Evolutionary conservation across 2,329 filamentous ascomycete species (phyloP).

Genomic region (Truncatella angustata): DNA sequence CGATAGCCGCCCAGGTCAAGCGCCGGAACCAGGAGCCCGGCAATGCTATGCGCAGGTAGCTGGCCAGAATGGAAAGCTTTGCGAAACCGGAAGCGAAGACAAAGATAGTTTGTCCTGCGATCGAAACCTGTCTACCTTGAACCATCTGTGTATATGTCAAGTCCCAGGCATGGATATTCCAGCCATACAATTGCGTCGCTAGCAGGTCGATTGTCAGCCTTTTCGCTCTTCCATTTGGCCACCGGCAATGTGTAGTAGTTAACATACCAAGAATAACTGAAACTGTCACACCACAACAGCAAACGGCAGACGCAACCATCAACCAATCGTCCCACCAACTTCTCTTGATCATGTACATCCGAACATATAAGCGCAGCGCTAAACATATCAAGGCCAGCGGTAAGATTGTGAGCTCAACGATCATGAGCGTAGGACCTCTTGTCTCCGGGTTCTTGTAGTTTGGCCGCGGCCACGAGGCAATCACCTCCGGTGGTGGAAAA

Average conservation of each 20-base stretch:
- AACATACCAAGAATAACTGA: conserved; percentile 14
- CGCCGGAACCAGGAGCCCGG: conserved; percentile 30
- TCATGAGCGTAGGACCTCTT: conserved; percentile 35
- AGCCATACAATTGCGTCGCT: conserved; percentile 33
- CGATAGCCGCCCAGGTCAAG: conserved; percentile 27
- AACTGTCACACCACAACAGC: conserved; percentile 23
- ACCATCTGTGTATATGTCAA: conserved; percentile 23
- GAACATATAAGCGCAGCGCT: conserved; percentile 35
- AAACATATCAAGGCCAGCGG: conserved; percentile 33
- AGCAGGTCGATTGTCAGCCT: not conserved
- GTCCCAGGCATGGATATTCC: conserved; percentile 38
- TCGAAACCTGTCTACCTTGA: conserved; percentile 34
- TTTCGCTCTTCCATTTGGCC: no score
- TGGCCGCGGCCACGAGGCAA: conserved; percentile 35
- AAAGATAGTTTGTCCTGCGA: conserved; percentile 39
- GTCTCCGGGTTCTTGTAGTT: conserved; percentile 36
- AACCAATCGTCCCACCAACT: conserved; percentile 39
- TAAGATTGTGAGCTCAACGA: conserved; percentile 34
- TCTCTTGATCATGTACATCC: conserved; percentile 30
- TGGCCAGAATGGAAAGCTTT: conserved; percentile 39
- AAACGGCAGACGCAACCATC: conserved; percentile 33
- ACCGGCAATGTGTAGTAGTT: no score
- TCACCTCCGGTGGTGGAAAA: conserved; percentile 33
- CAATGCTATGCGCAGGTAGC: conserved; percentile 38
- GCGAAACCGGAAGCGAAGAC: conserved; percentile 35